Conservation (phyloP, 225 moss, liverwort and hornwort genomes). For the Rhytidiadelphus loreus region DNA sequence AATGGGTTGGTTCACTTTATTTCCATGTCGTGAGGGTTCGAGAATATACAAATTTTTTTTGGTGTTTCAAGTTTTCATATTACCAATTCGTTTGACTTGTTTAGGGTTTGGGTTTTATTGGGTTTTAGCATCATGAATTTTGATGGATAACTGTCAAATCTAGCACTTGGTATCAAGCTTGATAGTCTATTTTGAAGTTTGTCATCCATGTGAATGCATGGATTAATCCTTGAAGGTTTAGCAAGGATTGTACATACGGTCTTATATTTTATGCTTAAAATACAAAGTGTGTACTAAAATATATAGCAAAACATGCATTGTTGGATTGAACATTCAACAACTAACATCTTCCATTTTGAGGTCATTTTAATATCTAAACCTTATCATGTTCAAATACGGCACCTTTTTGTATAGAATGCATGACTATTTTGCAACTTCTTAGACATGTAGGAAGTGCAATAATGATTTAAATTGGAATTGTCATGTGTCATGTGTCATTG, state of each 20-base stretch:
- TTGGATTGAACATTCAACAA: background rate
- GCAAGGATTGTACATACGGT: fast-evolving
- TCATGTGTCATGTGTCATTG: too few species aligned
- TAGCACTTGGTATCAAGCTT: background rate
- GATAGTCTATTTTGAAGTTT: background rate
- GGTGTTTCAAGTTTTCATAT: fast-evolving
- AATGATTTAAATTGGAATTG: background rate
- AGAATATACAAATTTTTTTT: fast-evolving
- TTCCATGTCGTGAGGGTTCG: background rate
- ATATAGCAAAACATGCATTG: background rate
- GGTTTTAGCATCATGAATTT: background rate
- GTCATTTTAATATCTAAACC: background rate
- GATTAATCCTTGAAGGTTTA: background rate
- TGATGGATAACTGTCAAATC: background rate
- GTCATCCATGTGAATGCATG: background rate
- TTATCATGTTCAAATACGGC: background rate
- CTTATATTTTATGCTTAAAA: background rate
- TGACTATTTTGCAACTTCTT: background rate
- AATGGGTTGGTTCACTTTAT: background rate
- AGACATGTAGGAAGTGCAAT: background rate
- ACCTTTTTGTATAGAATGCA: background rate
- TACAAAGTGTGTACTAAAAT: background rate
- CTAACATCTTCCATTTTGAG: background rate
- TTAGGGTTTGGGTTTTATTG: too few species aligned
- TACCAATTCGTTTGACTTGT: background rate